These are phyloP conservation scores for Silene coronaria DNA, from an alignment of 179 eudicot genomes.

Conservation along the genomic window DNA sequence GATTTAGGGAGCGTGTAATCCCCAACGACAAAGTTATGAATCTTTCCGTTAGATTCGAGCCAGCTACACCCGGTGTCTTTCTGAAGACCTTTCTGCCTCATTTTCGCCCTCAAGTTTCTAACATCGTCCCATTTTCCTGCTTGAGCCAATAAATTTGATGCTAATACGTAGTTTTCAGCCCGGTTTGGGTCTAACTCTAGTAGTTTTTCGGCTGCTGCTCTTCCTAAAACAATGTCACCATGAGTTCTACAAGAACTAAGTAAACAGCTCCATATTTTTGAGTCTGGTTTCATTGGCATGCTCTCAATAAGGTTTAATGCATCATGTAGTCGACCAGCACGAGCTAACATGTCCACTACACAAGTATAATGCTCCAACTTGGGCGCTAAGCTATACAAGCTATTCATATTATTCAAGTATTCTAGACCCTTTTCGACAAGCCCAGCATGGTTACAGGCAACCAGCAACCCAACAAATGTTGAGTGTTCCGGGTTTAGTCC, in stretches of 20 bases:
- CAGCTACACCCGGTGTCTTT: slow-evolving; percentile 57
- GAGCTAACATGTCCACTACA: slow-evolving; percentile 72
- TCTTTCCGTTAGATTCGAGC: slow-evolving; percentile 48
- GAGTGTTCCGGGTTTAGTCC: slow-evolving; percentile 52
- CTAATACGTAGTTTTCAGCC: slow-evolving; percentile 46
- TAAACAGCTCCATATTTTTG: slow-evolving; percentile 57
- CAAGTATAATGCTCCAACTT: slow-evolving; percentile 71
- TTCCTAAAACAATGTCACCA: slow-evolving; percentile 38
- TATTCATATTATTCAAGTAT: slow-evolving; percentile 44
- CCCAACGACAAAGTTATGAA: slow-evolving; percentile 41
- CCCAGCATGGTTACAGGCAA: slow-evolving; percentile 64
- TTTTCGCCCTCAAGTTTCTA: slow-evolving; percentile 37
- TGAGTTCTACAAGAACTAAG: slow-evolving; percentile 52
- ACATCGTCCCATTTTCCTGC: slow-evolving; percentile 53
- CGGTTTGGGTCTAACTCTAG: slow-evolving; percentile 43
- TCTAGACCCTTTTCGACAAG: slow-evolving; percentile 50
- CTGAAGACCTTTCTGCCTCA: slow-evolving; percentile 42
- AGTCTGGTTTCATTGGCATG: slow-evolving; percentile 55
- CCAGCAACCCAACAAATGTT: slow-evolving; percentile 50
- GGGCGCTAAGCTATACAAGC: slow-evolving; percentile 38
- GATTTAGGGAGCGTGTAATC: slow-evolving; percentile 30
- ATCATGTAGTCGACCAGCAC: slow-evolving; percentile 50
- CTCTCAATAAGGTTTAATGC: slow-evolving; percentile 44
- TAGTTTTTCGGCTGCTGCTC: slow-evolving; percentile 42
- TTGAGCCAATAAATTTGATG: slow-evolving; percentile 54